Evolutionary conservation across 129 eudicot genomes (phyloP).

Genomic region (Flaveria robusta): DNA sequence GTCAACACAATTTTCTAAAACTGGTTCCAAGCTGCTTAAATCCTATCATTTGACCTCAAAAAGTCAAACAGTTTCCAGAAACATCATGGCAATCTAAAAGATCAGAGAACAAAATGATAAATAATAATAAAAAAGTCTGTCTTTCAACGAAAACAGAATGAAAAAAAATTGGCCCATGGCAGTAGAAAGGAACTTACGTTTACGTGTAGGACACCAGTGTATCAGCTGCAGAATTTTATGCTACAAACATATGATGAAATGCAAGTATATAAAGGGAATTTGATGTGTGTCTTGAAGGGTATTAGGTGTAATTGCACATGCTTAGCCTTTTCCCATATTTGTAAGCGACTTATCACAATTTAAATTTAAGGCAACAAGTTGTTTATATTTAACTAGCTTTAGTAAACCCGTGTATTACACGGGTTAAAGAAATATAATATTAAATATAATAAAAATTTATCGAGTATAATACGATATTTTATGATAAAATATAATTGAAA

Average conservation of each 20-base stretch:
- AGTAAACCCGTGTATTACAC: too few relatives aligned
- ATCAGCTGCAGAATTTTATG: neutral
- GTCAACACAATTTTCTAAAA: neutral
- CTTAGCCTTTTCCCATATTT: conserved; percentile 11
- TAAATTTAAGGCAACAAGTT: neutral
- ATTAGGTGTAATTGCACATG: conserved; percentile 4
- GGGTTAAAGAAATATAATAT: too few relatives aligned
- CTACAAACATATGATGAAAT: conserved; percentile 1
- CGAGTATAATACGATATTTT: too few relatives aligned
- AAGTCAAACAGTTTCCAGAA: neutral
- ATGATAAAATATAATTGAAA: too few relatives aligned
- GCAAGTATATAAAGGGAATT: neutral
- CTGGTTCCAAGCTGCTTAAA: neutral
- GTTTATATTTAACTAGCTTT: neutral
- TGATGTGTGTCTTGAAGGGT: neutral
- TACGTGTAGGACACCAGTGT: neutral
- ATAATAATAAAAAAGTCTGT: neutral
- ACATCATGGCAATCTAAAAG: neutral
- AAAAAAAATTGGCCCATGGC: too few relatives aligned
- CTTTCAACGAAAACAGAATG: neutral
- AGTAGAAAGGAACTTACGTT: conserved; percentile 5
- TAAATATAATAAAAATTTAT: too few relatives aligned
- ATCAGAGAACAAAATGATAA: neutral
- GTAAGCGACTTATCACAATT: conserved; percentile 13
- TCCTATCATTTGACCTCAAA: neutral